A percentile compares a stretch with the other conserved stretches of the same genome.
These are phyloP conservation scores for Tricholoma terreum DNA, from an alignment of 768 basidiomycete genomes.

Conservation along the genomic window DNA sequence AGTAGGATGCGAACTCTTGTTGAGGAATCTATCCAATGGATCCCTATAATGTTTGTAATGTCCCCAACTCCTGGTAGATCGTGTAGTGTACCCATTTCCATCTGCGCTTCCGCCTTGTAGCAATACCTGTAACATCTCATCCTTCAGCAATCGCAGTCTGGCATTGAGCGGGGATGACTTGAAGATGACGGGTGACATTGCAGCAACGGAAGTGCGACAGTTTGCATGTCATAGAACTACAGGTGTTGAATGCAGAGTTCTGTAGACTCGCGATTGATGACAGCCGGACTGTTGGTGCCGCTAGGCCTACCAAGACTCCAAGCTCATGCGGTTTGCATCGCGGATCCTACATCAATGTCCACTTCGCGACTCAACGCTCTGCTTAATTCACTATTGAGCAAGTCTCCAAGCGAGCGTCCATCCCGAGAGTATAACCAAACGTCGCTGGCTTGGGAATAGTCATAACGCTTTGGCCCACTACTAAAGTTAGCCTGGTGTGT, in stretches of 20 bases:
- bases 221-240: too few relatives aligned
- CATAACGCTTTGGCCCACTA: conserved; percentile 92
- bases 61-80: neutral
- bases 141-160: neutral
- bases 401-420: conserved; percentile 49
- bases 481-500: neutral
- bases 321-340: neutral
- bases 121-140: neutral
- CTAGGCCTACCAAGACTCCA: neutral
- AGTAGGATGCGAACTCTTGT: too few relatives aligned
- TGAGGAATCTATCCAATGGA: too few relatives aligned
- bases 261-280: too few relatives aligned
- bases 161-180: too few relatives aligned
- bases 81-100: neutral
- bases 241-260: too few relatives aligned
- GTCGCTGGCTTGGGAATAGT: conserved; percentile 54
- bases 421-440: conserved; percentile 81
- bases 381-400: conserved; percentile 69
- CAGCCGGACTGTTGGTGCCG: too few relatives aligned
- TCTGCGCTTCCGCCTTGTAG: neutral
- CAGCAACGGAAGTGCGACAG: too few relatives aligned
- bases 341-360: conserved; percentile 17
- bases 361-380: conserved; percentile 29
- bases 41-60: neutral
- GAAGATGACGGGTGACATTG: too few relatives aligned